These are phyloP conservation scores for Chrysoporthe puriensis DNA, from an alignment of 2,329 filamentous ascomycete genomes.

Conservation along the genomic window DNA sequence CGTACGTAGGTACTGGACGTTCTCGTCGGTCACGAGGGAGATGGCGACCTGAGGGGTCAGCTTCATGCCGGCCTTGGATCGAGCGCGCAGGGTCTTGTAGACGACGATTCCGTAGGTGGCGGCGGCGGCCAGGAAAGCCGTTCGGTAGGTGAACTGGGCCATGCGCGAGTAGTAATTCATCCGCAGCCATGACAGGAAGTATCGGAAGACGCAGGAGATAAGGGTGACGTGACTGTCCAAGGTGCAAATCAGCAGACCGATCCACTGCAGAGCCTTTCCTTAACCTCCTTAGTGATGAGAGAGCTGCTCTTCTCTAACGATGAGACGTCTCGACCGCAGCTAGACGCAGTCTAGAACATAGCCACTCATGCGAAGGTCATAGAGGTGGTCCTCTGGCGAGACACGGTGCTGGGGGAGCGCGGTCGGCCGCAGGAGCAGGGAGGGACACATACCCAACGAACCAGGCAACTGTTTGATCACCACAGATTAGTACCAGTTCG, in stretches of 20 bases:
- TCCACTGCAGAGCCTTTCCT: neutral
- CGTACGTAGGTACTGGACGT: conserved; percentile 95
- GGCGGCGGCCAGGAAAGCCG: conserved; percentile 86
- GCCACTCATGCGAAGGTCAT: neutral
- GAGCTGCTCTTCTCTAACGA: neutral
- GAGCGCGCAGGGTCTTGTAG: conserved; percentile 93
- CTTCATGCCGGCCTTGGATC: conserved; percentile 72
- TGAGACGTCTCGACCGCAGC: neutral
- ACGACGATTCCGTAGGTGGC: conserved; percentile 97
- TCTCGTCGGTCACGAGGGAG: conserved; percentile 82
- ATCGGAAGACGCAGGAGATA: conserved; percentile 81
- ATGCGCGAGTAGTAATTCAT: conserved; percentile 82
- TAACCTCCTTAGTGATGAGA: neutral
- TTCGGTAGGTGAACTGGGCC: conserved; percentile 85
- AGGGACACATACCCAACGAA: conserved; percentile 71
- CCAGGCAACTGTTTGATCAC: conserved; percentile 65
- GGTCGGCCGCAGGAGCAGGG: conserved; percentile 18
- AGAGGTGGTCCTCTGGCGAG: conserved; percentile 24
- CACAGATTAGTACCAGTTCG: conserved; percentile 39
- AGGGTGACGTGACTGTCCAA: conserved; percentile 78
- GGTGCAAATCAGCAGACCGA: conserved; percentile 17
- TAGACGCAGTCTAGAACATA: neutral
- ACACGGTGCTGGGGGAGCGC: conserved; percentile 25
- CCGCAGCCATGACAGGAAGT: conserved; percentile 81
- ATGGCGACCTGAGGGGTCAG: conserved; percentile 61